Evolutionary conservation across 208 protist species (phyloP).

Genomic region (Leishmania lainsoni): DNA sequence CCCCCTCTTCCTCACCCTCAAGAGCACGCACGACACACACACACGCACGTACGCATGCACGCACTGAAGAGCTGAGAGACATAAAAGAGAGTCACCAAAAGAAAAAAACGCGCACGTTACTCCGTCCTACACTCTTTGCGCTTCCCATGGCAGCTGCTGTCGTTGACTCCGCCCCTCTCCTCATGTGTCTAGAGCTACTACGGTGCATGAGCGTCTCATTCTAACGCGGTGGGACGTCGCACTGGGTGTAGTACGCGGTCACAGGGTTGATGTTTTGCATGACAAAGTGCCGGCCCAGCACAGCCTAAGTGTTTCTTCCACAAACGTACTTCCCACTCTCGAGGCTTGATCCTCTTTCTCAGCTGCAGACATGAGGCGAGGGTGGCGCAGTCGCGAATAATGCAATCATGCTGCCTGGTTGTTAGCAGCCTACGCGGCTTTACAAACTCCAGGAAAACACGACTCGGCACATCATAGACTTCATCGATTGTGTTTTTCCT

Average conservation of each 20-base stretch:
- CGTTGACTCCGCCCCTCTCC: not conserved
- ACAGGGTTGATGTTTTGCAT: constrained; percentile 20
- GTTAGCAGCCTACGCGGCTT: not conserved
- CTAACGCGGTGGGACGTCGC: not conserved
- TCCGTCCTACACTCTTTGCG: not conserved
- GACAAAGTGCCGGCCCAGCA: constrained; percentile 11
- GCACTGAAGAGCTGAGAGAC: not conserved
- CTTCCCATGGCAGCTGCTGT: not conserved
- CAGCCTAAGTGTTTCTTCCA: constrained; percentile 13
- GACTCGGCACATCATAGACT: too few relatives aligned
- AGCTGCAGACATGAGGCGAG: not conserved
- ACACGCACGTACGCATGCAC: constrained; percentile 6
- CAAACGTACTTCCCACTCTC: not conserved
- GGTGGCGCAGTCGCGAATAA: constrained; percentile 11
- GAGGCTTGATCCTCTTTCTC: not conserved
- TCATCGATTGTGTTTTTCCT: not conserved
- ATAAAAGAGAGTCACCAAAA: too few relatives aligned
- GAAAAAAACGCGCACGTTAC: not conserved
- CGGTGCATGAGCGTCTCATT: not conserved
- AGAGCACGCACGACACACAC: not conserved
- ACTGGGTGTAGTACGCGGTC: constrained; percentile 7
- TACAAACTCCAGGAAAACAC: not conserved
- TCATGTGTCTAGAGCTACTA: not conserved
- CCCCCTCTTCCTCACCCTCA: not conserved
- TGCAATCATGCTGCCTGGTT: not conserved